phyloP scores from a whole-genome alignment of 768 basidiomycete species.

The Rhodotorula toruloides region DNA sequence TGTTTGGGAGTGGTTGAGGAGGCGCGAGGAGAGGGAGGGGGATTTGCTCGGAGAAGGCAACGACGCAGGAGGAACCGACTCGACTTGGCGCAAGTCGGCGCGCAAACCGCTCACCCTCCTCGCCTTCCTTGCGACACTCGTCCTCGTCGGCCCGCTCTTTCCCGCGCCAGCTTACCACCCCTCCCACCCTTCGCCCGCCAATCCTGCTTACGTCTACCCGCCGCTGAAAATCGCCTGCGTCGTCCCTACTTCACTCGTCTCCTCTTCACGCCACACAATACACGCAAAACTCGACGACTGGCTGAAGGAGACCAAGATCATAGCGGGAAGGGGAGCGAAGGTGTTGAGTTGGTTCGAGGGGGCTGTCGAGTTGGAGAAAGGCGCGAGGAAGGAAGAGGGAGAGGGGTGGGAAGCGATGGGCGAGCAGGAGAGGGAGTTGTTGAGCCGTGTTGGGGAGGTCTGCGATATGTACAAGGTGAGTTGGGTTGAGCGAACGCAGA shows the following conservation, averaged over 20 bases:
- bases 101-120: background rate
- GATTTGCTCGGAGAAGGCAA: too few relatives aligned
- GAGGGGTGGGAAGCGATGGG: conserved; percentile 22
- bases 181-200: conserved; percentile 4
- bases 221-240: conserved; percentile 31
- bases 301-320: conserved; percentile 10
- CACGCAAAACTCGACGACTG: background rate
- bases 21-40: too few relatives aligned
- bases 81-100: too few relatives aligned
- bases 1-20: fast-evolving
- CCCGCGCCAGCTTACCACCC: background rate
- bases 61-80: background rate
- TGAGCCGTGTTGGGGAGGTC: conserved; percentile 48
- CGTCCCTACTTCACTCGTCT: background rate
- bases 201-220: conserved; percentile 17
- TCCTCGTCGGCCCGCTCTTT: background rate
- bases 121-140: background rate
- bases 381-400: background rate
- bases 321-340: conserved; percentile 6
- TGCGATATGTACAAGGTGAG: conserved; percentile 45
- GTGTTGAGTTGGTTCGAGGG: conserved; percentile 26
- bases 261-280: background rate
- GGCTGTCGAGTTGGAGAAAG: conserved; percentile 5
- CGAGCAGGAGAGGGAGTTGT: conserved; percentile 42
- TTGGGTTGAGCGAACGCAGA: too few relatives aligned